Evolutionary conservation across 1,284 basidiomycete genomes (phyloP), one percentile per base, ranked within the genome.

Genomic region (Ganoderma lucidum): DNA sequence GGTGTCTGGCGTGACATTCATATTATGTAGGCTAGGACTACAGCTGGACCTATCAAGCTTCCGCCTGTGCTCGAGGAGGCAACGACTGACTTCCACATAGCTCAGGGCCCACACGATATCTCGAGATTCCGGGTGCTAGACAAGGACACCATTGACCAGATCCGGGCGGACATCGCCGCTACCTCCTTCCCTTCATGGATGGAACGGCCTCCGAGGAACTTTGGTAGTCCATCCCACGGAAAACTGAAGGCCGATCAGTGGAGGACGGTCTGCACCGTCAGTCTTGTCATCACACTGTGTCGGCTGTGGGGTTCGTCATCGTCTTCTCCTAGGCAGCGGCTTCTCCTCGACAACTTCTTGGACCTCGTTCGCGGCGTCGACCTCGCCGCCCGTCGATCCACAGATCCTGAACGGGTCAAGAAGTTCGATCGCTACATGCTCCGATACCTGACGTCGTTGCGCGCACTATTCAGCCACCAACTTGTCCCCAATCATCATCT

Each of bases 171-270:
- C 69, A 81, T 82, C 71, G 64, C 53, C 6, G 23, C 41, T 0
- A 74, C 78, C 0, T 19, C 53, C 0, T 68, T 81, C 0, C 82
- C 83, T 1, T 76, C 76, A 4, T 82, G 80, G 79, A 60, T 80
- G 0, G 66, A 74, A 2, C 56, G 39, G 4, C 77, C 78, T 1
- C 81, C 82, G 3, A 53, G 39, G 8, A 74, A 78, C 48, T 75
- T 80, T 8, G 83, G 83, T 0, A 77, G 74, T 37, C 67, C 72
- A 0, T 65, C 63, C 1, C 73, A 75, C 23, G 81, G 83, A 1
- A 82, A 82, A 55, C 75, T 82, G 19, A 78, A 69, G 35, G 83
- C 83, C 1, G 82, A 84, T 63, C 76, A 83, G 59, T 84, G 82
- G 83, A 69, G 77, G 2, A 72, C 67, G 5, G 67, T 75, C 9